Evolutionary conservation across 164 flowering plant species (phyloP).

Genomic region (Macadamia tetraphylla): DNA sequence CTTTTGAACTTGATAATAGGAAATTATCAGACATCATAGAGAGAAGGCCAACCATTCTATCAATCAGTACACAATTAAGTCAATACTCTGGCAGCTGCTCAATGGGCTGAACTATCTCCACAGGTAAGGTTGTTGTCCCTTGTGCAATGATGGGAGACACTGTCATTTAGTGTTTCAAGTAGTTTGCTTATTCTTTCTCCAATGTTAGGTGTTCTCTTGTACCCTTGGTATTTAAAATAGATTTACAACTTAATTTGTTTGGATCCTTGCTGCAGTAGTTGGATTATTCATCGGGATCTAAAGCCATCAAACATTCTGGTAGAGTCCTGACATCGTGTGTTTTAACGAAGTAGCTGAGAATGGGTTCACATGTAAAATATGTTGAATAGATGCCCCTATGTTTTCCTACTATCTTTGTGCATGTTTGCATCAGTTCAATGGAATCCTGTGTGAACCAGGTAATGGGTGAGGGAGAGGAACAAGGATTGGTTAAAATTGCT

Average conservation of each 20-base stretch:
- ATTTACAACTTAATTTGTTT: neutral
- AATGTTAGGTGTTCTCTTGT: neutral
- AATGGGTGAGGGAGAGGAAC: constrained; percentile 98
- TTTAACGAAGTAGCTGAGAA: too few species aligned
- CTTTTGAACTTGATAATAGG: constrained; percentile 32
- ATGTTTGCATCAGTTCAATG: constrained; percentile 1
- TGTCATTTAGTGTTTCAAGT: neutral
- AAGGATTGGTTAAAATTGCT: constrained; percentile 96
- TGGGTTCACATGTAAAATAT: too few species aligned
- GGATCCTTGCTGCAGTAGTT: constrained; percentile 54
- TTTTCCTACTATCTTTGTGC: too few species aligned
- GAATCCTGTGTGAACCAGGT: constrained; percentile 39
- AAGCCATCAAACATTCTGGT: constrained; percentile 98
- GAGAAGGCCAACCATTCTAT: constrained; percentile 76
- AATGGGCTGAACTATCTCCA: constrained; percentile 98
- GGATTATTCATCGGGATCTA: constrained; percentile 96
- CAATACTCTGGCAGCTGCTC: constrained; percentile 95
- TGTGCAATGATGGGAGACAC: neutral
- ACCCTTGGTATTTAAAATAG: neutral
- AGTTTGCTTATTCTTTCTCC: neutral
- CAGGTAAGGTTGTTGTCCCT: constrained; percentile 36
- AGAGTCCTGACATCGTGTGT: constrained; percentile 11
- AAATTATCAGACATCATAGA: constrained; percentile 93
- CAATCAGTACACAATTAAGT: constrained; percentile 83
- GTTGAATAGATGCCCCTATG: neutral